Conservation (phyloP, 2,329 filamentous ascomycete genomes). For the Alternaria arborescens region DNA sequence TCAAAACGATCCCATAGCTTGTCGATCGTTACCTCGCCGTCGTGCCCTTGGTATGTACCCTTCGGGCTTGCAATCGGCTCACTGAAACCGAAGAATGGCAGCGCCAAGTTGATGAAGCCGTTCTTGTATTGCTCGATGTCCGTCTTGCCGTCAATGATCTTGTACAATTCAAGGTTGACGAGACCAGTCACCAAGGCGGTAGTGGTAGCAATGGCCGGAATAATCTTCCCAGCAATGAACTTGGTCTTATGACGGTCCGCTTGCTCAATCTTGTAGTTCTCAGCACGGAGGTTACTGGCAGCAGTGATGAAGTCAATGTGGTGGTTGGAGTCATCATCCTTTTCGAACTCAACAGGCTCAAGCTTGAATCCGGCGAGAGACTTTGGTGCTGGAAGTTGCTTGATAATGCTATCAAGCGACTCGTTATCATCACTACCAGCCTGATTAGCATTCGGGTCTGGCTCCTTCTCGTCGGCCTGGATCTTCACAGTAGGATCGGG, state of each 20-base stretch:
- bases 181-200: conserved; percentile 95
- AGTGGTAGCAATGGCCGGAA: conserved; percentile 96
- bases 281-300: conserved; percentile 92
- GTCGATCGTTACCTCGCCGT: conserved; percentile 83
- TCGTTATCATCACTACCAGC: conserved; percentile 73
- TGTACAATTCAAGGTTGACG: conserved; percentile 92
- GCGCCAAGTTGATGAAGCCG: conserved; percentile 93
- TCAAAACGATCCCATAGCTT: conserved; percentile 99
- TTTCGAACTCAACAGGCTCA: conserved; percentile 94
- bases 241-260: conserved; percentile 98
- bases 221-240: conserved; percentile 99
- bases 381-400: conserved; percentile 78
- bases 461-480: conserved; percentile 93
- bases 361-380: conserved; percentile 88
- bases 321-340: conserved; percentile 96
- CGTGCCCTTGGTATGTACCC: conserved; percentile 82
- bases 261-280: conserved; percentile 96
- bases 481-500: conserved; percentile 94
- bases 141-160: conserved; percentile 94
- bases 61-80: conserved; percentile 95
- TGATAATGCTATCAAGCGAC: conserved; percentile 77
- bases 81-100: conserved; percentile 98
- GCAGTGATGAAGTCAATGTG: conserved; percentile 99
- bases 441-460: conserved; percentile 81
- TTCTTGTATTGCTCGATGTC: conserved; percentile 99